These are phyloP conservation scores for Fusarium coicis DNA, from an alignment of 2,329 filamentous ascomycete species.

Conservation along the genomic window DNA sequence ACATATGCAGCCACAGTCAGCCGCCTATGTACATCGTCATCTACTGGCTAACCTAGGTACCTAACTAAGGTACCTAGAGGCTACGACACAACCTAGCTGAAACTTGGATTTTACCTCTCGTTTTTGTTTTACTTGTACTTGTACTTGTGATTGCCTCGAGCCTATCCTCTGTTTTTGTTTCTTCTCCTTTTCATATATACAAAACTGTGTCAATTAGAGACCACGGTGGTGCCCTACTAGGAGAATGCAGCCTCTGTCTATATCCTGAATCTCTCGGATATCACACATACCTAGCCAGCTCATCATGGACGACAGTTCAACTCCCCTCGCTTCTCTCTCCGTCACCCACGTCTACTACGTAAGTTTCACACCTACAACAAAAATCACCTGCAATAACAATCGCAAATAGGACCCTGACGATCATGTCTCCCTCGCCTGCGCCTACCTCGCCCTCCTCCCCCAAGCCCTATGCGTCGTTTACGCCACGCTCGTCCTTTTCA, in stretches of 20 bases:
- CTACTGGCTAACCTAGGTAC: too few relatives aligned
- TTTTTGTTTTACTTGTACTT: not conserved
- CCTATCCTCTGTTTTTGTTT: not conserved
- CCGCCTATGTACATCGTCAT: slow-evolving; percentile 15
- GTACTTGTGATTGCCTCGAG: not conserved
- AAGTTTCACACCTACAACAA: slow-evolving; percentile 48
- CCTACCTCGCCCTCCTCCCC: slow-evolving; percentile 92
- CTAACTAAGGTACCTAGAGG: too few relatives aligned
- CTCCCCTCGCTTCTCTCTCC: slow-evolving; percentile 87
- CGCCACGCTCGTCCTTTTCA: slow-evolving; percentile 88
- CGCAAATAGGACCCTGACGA: slow-evolving; percentile 83
- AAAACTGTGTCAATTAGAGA: not conserved
- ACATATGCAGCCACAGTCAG: slow-evolving; percentile 14
- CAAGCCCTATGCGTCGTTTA: slow-evolving; percentile 93
- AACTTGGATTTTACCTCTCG: slow-evolving; percentile 4
- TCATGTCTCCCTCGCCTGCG: slow-evolving; percentile 84
- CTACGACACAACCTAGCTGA: not conserved
- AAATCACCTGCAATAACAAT: not conserved
- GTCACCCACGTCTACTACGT: slow-evolving; percentile 98
- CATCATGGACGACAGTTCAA: slow-evolving; percentile 44
- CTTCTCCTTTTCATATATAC: not conserved
- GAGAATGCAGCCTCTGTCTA: slow-evolving; percentile 17
- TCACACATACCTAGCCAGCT: not conserved
- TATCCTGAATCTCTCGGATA: not conserved
- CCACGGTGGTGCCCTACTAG: not conserved